phyloP scores from a whole-genome alignment of 2,329 filamentous ascomycete genomes.

The Cordyceps cicadae region DNA sequence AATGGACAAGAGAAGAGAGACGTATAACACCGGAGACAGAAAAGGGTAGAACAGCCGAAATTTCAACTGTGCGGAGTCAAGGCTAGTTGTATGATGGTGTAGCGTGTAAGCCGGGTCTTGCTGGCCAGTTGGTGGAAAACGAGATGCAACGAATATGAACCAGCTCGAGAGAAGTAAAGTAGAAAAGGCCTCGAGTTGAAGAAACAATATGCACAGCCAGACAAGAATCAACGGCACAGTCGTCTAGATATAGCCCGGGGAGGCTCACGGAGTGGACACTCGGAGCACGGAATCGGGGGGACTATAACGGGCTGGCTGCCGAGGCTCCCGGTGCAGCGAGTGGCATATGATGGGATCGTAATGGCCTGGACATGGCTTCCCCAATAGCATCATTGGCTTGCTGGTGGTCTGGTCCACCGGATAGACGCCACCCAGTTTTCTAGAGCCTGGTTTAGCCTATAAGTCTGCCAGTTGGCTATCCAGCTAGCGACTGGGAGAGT shows the following conservation, averaged over 20 bases:
- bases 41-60: not conserved
- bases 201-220: not conserved
- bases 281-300: constrained; percentile 10
- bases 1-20: not conserved
- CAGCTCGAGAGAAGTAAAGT: not conserved
- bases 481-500: not conserved
- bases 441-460: constrained; percentile 4
- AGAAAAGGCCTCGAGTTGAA: not conserved
- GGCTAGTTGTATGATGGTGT: not conserved
- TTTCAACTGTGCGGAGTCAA: not conserved
- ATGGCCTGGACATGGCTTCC: not conserved
- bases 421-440: constrained; percentile 3
- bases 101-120: not conserved
- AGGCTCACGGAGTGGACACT: not conserved
- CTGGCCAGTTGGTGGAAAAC: not conserved
- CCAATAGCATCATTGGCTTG: not conserved
- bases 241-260: constrained; percentile 9
- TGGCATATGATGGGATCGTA: constrained; percentile 12
- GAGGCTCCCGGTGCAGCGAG: constrained; percentile 8
- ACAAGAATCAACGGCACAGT: not conserved
- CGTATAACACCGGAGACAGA: not conserved
- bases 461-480: not conserved
- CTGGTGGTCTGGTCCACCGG: not conserved
- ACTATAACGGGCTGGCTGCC: constrained; percentile 9
- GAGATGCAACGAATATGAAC: not conserved